phyloP scores from a whole-genome alignment of 768 basidiomycete species.

The Mycena chlorophos region DNA sequence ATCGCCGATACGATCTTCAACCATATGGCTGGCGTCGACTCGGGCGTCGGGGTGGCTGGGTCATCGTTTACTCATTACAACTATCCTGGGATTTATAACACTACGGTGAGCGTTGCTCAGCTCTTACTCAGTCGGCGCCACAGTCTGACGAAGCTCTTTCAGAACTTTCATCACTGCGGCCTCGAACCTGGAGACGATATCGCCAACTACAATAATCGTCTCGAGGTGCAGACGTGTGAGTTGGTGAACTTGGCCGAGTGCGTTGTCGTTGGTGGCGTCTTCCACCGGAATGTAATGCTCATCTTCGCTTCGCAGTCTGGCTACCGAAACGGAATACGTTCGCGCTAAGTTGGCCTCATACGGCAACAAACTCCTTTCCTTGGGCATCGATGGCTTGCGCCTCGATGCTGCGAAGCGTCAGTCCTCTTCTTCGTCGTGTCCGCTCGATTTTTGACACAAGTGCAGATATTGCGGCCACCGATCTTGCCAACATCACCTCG shows the following conservation, averaged over 20 bases:
- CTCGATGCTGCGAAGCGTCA: slow-evolving; percentile 67
- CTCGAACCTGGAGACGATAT: slow-evolving; percentile 53
- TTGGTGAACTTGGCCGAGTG: slow-evolving; percentile 55
- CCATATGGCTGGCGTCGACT: slow-evolving; percentile 58
- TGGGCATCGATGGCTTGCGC: slow-evolving; percentile 63
- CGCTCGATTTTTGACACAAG: neutral
- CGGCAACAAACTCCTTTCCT: slow-evolving; percentile 57
- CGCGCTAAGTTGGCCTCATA: slow-evolving; percentile 54
- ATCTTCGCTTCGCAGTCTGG: no score
- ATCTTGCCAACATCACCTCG: slow-evolving; percentile 55
- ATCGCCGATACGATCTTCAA: slow-evolving; percentile 63
- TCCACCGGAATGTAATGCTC: neutral
- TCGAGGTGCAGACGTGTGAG: slow-evolving; percentile 61
- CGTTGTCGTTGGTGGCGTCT: slow-evolving; percentile 23
- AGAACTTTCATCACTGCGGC: slow-evolving; percentile 68
- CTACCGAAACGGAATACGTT: slow-evolving; percentile 63
- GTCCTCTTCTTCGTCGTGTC: slow-evolving; percentile 9
- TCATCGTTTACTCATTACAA: slow-evolving; percentile 54
- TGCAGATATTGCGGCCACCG: slow-evolving; percentile 53
- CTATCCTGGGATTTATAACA: slow-evolving; percentile 51
- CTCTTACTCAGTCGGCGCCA: neutral
- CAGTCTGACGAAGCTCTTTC: neutral
- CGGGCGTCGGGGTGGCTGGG: slow-evolving; percentile 51
- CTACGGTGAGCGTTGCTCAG: slow-evolving; percentile 39
- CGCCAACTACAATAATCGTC: slow-evolving; percentile 51